Percentiles rank a stretch among this genome's conserved stretches.
These are phyloP conservation scores for Rhynchospora tenuis DNA, from an alignment of 176 grass and related monocot species.

Conservation along the genomic window DNA sequence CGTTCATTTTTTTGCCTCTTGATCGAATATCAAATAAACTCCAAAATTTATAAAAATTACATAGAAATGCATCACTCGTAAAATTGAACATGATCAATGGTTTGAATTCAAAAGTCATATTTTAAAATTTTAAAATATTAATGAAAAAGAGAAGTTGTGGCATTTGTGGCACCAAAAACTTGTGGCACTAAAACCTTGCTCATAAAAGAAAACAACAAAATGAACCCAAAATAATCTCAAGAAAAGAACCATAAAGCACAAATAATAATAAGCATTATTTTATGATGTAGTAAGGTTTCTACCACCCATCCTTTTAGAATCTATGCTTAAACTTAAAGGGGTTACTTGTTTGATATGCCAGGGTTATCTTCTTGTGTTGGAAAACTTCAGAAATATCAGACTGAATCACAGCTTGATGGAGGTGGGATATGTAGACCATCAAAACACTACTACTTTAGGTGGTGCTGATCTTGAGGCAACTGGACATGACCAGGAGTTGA, in stretches of 20 bases:
- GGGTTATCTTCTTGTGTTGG: constrained; percentile 89
- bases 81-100: no score
- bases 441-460: constrained; percentile 38
- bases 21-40: no score
- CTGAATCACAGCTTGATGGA: constrained; percentile 94
- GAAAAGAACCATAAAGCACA: background rate
- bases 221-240: background rate
- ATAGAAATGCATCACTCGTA: no score
- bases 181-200: no score
- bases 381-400: constrained; percentile 65
- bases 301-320: background rate
- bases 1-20: no score
- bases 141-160: no score
- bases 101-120: no score
- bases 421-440: constrained; percentile 75
- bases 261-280: background rate
- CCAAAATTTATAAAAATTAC: no score
- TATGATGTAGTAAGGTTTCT: background rate
- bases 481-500: constrained; percentile 35
- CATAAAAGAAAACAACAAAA: background rate
- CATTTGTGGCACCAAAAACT: no score
- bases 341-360: constrained; percentile 24
- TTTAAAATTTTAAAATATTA: no score
- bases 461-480: constrained; percentile 18
- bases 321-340: background rate